Base-by-base conservation (phyloP, 2,329 filamentous ascomycete species). In the Talaromyces sp. region DNA sequence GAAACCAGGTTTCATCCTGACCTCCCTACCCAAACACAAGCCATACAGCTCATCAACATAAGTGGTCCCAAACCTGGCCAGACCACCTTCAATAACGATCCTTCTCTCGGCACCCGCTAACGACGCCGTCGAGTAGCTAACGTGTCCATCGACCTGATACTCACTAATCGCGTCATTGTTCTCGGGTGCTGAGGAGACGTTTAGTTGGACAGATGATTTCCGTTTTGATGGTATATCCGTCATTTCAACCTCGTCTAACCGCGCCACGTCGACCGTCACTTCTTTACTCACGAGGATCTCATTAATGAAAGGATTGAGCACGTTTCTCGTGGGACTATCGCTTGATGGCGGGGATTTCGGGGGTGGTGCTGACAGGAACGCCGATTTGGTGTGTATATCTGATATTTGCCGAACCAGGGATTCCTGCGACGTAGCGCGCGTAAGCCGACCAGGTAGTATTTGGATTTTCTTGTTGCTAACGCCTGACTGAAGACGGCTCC, bases 21-120 rank as follows among this genome's bases (percentile, higher is more conserved):
- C 59, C 33, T 61, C 58, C 25, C 59, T 57, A 5, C 58, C 58
- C 31, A 65, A 45, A 35, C 63, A 65, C 56, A 65, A 49, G 10
- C 50, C 58, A 49, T 65, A 65, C 50, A 65, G 39, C 22, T 65
- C 63, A 15, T 65, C 63, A 3, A 65, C 63, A 65, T 65, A 65
- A 43, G 52, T 59, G 15, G 62, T 49, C 7, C 63, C 58, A 41
- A 61, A 61, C 7, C 59, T 47, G 25, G 49, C 37, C 17, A 57
- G 27, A 15, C 63, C 58, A 25, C 62, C 62, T 33, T 64, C 63
- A 37, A 64, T 64, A 41, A 64, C 43, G 15, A 45, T 64, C 33
- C 49, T 49, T 13, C 62, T 31, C 52, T 64, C 62, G 6, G 47
- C 22, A 45, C 41, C 43, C 11, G 45, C 52, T 35, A 59, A 35